Base-by-base conservation (phyloP, 345 rosid genomes). In the Carallia pectinifolia region DNA sequence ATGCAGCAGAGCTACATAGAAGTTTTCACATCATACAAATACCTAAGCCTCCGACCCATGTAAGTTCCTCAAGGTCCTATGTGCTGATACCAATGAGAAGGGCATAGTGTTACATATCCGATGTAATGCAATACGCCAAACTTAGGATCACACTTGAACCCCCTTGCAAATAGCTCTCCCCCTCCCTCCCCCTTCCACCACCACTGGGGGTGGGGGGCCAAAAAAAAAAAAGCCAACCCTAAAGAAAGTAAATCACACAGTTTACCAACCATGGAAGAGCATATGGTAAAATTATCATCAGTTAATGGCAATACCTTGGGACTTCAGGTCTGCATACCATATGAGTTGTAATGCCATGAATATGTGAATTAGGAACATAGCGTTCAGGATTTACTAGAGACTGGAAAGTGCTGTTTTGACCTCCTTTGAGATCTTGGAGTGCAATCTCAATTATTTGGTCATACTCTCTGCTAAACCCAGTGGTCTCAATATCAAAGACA, bases 381-480 rank as follows among this genome's bases (percentile, higher is more conserved):
- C 87, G 67, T n/a, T 73, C 89, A 0, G 98, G 99, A 82, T 95
- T 90, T 23, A 95, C 80, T 9, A 95, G 84, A 0, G 92, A 85
- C 79, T 90, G 88, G 59, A 95, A 92, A 52, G 97, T 90, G 83
- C 99, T 88, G 76, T 90, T 82, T 77, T 81, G 76, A 68, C 98
- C 98, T 64, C 99, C 98, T 1, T 79, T 75, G 52, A 95, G 82
- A 87, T 95, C 99, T 75, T 85, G 92, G 15, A 83, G 70, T 7
- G 91, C 97, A 67, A 95, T 83, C 88, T 92, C 99, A 37, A 95
- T 82, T 4, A 95, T 90, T 36, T 86, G 68, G 1, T 81, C 93
- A 0, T 72, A 68, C 58, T 60, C 74, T 73, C 91, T 75, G 73
- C 82, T 79, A 58, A 88, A 67, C 12, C 97, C 99, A 0, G 91